Base-by-base conservation (phyloP, 106 monocot genomes). In the Chionographis japonica region DNA sequence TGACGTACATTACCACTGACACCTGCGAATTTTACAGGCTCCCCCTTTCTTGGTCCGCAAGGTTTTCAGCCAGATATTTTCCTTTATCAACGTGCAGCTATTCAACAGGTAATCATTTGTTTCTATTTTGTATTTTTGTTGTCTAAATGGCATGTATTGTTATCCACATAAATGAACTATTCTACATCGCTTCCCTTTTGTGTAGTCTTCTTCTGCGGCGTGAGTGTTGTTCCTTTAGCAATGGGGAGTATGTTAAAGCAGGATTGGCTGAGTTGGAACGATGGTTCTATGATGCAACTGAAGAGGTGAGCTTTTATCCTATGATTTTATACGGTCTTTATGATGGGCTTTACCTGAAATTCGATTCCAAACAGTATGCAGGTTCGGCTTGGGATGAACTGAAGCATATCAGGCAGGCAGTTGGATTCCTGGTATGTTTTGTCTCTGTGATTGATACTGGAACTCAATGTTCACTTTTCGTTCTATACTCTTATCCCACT, bases 171-270 rank as follows among this genome's bases (percentile, higher is more conserved):
- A 52, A 42, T 8, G 17, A 38, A 46, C 3, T 11, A 51, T 49
- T 40, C 6, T 37, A 3, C 8, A 14, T 40, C 54, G 5, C 52
- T 42, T 19, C 36, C 74, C 40, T 55, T 60, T 70, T 40, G 11
- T 68, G 2, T 55, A 91, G 91, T 58, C 83, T 91, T 58, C 80
- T 91, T 58, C 63, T 91, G 41, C 83, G 91, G 52, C 81, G 91
- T 0, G 91, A 91, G 67, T 91, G 86, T 50, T 91, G 91, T 77
- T 91, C 91, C 41, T 91, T 87, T 54, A 91, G 87, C 76, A 91
- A 91, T 69, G 91, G 91, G 15, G 91, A 91, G 62, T 91, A 74
- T 62, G 81, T 91, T 20, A 91, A 91, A 75, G 73, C 87, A 61
- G 91, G 91, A 55, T 72, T 91, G 41, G 78, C 79, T 72, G 91